Evolutionary conservation across 495 filamentous ascomycete genomes (phyloP), one percentile per base, ranked within the genome.

Genomic region (Pseudoneurospora amorphoporcata): DNA sequence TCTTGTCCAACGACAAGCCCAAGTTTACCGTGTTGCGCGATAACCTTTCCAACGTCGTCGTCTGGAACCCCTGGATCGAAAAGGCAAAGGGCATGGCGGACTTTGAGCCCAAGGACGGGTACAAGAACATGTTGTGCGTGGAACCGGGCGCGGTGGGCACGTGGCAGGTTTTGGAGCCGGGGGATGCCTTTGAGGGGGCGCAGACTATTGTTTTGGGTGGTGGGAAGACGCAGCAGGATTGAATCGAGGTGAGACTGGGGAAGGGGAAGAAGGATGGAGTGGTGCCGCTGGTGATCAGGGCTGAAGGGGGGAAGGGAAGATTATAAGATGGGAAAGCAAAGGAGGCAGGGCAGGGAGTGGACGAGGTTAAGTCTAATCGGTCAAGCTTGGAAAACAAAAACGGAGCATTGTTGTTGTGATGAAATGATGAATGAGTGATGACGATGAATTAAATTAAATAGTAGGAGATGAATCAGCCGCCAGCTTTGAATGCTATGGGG

Each of bases 11-110:
- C 69, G 90, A 89, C 47, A 83, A 86, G 77, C 81, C 90, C 69
- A 81, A 87, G 39, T 97, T 90, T 82, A 88, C 87, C 29, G 84
- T 98, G 39, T 87, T 88, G 19, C 87, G 96, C 47, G 92, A 97
- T 81, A 93, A 91, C 76, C 83, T 99, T 71, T 83, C 83, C 70
- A 92, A 98, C 70, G 90, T 94, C 40, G 94, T 97, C 3, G 92
- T 99, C 3, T 99, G 96, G 96, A 99, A 99, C 80, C 96, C 96
- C 4, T 98, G 95, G 94, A 85, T 86, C 39, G 92, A 93, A 70
- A 95, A 94, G 81, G 91, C 92, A 8, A 86, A 86, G 75, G 87
- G 86, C 0, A 94, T 98, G 86, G 90, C 84, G 41, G 95, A 99
- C 77, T 97, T 99, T 81, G 89, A 86, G 68, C 95, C 95, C 4